Conservation (phyloP, 129 eudicot species). For the Flaveria trinervia region DNA sequence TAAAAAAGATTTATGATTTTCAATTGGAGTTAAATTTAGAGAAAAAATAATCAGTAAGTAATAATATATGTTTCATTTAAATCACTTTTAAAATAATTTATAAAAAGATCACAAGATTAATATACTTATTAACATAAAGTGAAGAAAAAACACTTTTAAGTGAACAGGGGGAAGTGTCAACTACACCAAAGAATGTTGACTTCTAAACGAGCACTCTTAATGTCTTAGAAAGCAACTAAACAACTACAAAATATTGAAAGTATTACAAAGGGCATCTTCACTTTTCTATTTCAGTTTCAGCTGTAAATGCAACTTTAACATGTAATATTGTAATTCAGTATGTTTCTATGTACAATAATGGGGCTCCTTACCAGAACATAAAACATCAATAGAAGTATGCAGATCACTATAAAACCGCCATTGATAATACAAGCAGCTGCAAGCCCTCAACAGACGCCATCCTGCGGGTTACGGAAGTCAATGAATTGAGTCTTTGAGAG, state of each 20-base stretch:
- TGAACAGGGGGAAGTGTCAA: not conserved
- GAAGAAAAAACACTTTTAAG: no score
- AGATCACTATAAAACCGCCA: not conserved
- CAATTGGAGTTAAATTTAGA: no score
- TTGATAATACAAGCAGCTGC: not conserved
- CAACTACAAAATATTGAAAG: no score
- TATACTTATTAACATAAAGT: no score
- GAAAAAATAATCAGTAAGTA: no score
- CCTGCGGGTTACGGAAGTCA: constrained; percentile 7
- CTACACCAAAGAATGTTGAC: not conserved
- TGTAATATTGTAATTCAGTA: not conserved
- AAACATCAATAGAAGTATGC: not conserved
- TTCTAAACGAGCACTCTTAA: no score
- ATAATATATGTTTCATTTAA: no score
- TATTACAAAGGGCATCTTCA: not conserved
- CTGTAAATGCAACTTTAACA: constrained; percentile 6
- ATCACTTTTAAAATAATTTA: no score
- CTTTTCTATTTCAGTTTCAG: not conserved
- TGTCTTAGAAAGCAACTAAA: no score
- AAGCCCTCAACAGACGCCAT: not conserved
- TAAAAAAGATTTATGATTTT: no score
- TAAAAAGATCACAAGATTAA: no score
- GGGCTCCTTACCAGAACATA: constrained; percentile 13
- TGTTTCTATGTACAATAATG: constrained; percentile 22
- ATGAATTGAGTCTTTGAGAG: not conserved